Conservation (phyloP, 768 basidiomycete genomes). For the Leccinellum rugosiceps region DNA sequence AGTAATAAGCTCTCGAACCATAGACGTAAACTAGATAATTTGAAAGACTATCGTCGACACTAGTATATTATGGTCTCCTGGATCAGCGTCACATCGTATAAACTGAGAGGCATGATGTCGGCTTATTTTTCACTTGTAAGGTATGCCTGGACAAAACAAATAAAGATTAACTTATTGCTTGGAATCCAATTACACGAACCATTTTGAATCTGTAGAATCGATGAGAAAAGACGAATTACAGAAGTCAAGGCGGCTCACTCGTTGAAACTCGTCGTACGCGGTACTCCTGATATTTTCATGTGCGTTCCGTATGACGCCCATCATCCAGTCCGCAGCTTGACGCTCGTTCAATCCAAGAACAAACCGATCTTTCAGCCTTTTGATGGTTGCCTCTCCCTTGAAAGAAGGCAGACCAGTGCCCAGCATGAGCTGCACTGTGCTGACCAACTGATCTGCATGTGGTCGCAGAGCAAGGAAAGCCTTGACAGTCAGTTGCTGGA, state of each 20-base stretch:
- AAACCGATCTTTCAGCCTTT: slow-evolving; percentile 83
- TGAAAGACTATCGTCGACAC: background rate
- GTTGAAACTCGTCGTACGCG: slow-evolving; percentile 94
- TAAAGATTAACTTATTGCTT: background rate
- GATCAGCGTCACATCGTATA: background rate
- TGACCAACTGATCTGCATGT: slow-evolving; percentile 85
- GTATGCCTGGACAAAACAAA: slow-evolving; percentile 24
- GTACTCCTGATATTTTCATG: slow-evolving; percentile 93
- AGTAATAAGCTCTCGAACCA: background rate
- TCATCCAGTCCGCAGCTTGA: slow-evolving; percentile 93
- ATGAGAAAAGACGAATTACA: slow-evolving; percentile 3
- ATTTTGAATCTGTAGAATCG: slow-evolving; percentile 42
- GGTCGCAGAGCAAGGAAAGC: slow-evolving; percentile 97
- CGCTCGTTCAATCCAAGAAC: slow-evolving; percentile 77
- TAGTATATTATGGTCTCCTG: background rate
- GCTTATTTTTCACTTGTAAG: slow-evolving; percentile 24
- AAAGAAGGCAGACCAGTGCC: slow-evolving; percentile 94
- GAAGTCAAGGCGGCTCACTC: slow-evolving; percentile 45
- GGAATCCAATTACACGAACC: slow-evolving; percentile 29
- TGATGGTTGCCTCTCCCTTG: slow-evolving; percentile 93
- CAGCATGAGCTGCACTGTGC: slow-evolving; percentile 90
- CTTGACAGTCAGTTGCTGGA: slow-evolving; percentile 91
- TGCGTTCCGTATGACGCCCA: slow-evolving; percentile 83
- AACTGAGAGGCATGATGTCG: background rate
- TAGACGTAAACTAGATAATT: background rate